phyloP scores from a whole-genome alignment of 2,329 filamentous ascomycete species.

The Aspergillus ruber region DNA sequence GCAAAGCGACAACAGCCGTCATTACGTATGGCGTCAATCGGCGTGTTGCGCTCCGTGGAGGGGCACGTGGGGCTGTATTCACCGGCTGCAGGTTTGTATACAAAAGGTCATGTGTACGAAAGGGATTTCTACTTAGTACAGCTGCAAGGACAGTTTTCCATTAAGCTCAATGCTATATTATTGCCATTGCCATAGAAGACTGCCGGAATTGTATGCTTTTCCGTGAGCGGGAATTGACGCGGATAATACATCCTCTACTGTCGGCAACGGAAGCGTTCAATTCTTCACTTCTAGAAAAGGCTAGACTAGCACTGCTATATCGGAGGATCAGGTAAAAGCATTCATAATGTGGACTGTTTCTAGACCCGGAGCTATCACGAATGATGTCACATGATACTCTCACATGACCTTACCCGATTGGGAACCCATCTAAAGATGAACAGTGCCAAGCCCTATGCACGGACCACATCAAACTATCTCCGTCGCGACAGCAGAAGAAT shows the following conservation, averaged over 20 bases:
- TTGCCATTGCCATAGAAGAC: no score
- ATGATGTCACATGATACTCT: not conserved
- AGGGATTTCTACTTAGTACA: no score
- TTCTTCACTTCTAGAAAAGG: no score
- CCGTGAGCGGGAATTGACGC: no score
- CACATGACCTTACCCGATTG: not conserved
- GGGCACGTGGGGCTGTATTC: slow-evolving; percentile 10
- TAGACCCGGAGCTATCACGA: not conserved
- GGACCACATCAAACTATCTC: not conserved
- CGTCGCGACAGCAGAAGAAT: not conserved
- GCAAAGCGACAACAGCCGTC: slow-evolving; percentile 2
- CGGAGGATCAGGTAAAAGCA: no score
- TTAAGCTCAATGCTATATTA: no score
- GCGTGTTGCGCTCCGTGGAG: slow-evolving; percentile 24
- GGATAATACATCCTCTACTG: no score
- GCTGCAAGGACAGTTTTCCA: no score
- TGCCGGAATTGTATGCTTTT: no score
- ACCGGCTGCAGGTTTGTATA: not conserved
- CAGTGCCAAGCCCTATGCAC: not conserved
- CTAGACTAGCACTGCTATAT: no score
- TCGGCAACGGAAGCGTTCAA: no score
- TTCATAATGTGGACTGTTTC: no score
- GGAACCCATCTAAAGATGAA: not conserved
- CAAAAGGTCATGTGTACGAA: not conserved
- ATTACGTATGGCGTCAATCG: slow-evolving; percentile 17